These are phyloP conservation scores for Suhomyces taliae DNA, from an alignment of 1,139 yeast species.

Conservation along the genomic window DNA sequence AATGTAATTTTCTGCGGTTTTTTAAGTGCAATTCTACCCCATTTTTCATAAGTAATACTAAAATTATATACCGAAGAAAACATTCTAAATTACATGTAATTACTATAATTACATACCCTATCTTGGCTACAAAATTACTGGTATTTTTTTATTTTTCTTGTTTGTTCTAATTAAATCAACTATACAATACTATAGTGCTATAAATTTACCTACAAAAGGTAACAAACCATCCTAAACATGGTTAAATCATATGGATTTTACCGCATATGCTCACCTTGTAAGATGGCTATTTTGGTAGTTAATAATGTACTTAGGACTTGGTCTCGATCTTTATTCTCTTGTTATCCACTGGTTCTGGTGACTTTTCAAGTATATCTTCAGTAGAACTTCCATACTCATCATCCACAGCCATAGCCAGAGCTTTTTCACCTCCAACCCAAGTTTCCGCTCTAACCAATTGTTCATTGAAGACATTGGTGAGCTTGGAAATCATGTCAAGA, in stretches of 20 bases:
- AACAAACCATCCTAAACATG: no score
- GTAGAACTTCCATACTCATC: conserved; percentile 1
- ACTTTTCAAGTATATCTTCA: conserved; percentile 1
- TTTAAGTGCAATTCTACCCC: no score
- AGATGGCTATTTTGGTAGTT: not conserved
- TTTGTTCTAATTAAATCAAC: not conserved
- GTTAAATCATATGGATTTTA: no score
- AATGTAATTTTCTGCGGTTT: no score
- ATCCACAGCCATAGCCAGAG: conserved; percentile 5
- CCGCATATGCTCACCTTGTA: not conserved
- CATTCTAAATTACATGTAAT: no score
- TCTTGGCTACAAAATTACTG: no score
- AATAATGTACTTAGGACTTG: not conserved
- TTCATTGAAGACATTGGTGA: conserved; percentile 80
- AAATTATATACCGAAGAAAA: no score
- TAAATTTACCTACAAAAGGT: no score
- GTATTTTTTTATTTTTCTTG: not conserved
- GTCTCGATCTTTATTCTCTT: conserved; percentile 13
- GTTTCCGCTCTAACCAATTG: conserved; percentile 80
- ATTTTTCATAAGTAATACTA: no score
- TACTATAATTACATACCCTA: no score
- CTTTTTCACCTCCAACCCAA: conserved; percentile 63
- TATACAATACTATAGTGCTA: not conserved
- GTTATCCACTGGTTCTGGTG: conserved; percentile 9
- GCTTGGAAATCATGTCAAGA: conserved; percentile 79